Evolutionary conservation across 1,284 basidiomycete species (phyloP), one percentile per base, ranked within the genome.

Genomic region (Erythrobasidium hasegawianum): DNA sequence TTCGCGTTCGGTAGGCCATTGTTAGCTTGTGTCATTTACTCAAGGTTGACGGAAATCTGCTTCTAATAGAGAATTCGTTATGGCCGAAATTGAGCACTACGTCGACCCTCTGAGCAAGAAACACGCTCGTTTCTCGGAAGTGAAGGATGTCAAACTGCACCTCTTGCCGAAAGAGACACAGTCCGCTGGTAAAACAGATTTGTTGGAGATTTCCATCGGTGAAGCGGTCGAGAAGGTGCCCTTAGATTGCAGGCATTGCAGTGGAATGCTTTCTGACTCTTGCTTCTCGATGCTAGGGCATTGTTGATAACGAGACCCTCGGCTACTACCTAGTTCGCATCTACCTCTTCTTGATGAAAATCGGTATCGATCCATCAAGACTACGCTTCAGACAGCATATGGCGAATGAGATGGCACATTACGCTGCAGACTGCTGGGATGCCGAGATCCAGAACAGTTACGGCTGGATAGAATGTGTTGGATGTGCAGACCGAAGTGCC

Each of bases 81-180:
- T 99, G 95, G 96, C 93, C 61, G 96, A 98, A 81, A 97, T 99
- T 78, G 96, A 99, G 80, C 95, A 99, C 81, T 99, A 83, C 74
- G 95, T 98, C 72, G 95, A 98, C 81, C 96, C 95, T 7, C 83
- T 85, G 60, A 87, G 97, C 81, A 99, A 98, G 81, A 80, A 79
- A 22, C 96, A 98, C 79, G 81, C 84, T 24, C 85, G 87, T 39
- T 99, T 98, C 82, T 76, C 77, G 67, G 90, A 95, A 73, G 86
- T 90, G 70, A 84, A 86, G 70, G 83, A 91, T 73, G 81, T 91
- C 70, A 83, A 82, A 47, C 82, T 97, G 43, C 81, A 83, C 20
- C 83, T 97, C 61, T 84, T 98, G 59, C 87, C 94, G 76, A 87
- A 90, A 72, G 80, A 89, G 72, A 84, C 88, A 27, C 96, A 99